Base-by-base conservation (phyloP, 1,139 yeast species). In the Sugiyamaella pinicola region DNA sequence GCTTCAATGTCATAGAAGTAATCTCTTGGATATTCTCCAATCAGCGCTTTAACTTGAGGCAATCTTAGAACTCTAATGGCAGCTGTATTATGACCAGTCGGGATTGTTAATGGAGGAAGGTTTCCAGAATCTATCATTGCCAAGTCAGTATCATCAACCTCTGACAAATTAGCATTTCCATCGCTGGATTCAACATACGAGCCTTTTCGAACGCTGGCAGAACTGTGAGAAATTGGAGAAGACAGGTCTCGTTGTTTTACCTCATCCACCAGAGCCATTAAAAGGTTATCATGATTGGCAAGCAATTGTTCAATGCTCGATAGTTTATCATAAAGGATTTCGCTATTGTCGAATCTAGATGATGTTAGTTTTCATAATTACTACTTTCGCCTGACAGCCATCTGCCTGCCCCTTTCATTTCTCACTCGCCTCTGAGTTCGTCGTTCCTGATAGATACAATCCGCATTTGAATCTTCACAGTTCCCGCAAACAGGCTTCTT, bases 21-120 rank as follows among this genome's bases (percentile, higher is more conserved):
- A 35, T 58, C 59, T 7, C 41, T 37, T 12, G 59, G 56, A 33
- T 57, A 58, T n/a, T 52, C 53, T 17, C 61, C 61, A 22, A 58
- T 52, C 7, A 58, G 44, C 12, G 55, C 48, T 31, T 40, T 41
- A 5, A 58, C 51, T 26, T 45, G 48, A 3, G 59, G 58, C 5
- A 57, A 37, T 28, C 44, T 41, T 24, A 57, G 56, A 7, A 57
- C 54, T 18, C 56, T 24, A 17, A 55, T 55, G 2, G 60, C 56
- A 4, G 58, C 55, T 6, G 59, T 57, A 18, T 49, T 49, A 42
- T 57, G 60, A 17, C 48, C 50, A 13, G 54, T 43, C 5, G 60
- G 60, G 18, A 57, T 57, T n/a, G 57, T 56, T 12, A 57, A 35
- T 8, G 56, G 51, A 9, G 58, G 54, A 12, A 49, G 37, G 15